These are phyloP conservation scores for Colletotrichum musae DNA, from an alignment of 2,329 filamentous ascomycete species.

Conservation along the genomic window DNA sequence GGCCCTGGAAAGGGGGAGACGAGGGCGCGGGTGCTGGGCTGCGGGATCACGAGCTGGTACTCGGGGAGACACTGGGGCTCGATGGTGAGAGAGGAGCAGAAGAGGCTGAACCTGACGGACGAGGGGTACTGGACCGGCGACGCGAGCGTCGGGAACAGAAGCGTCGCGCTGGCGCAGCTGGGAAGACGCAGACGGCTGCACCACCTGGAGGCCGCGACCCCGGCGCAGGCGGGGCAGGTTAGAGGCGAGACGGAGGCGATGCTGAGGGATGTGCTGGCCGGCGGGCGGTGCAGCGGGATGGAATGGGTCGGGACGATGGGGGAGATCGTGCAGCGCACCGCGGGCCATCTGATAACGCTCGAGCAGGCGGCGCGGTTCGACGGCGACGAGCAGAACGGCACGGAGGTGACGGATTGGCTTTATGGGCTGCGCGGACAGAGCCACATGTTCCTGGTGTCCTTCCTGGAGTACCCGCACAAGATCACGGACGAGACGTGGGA, in stretches of 20 bases:
- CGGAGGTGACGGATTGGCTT: constrained; percentile 49
- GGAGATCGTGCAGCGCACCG: constrained; percentile 58
- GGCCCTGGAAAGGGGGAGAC: constrained; percentile 58
- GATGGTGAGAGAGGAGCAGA: constrained; percentile 51
- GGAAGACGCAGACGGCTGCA: constrained; percentile 55
- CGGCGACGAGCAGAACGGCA: constrained; percentile 42
- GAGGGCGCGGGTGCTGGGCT: constrained; percentile 56
- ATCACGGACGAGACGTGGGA: constrained; percentile 48
- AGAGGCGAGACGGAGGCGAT: constrained; percentile 49
- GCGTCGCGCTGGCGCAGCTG: constrained; percentile 50
- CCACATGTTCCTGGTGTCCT: constrained; percentile 61
- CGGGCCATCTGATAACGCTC: constrained; percentile 51
- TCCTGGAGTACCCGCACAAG: constrained; percentile 58
- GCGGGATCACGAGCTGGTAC: constrained; percentile 63
- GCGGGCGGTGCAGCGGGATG: constrained; percentile 54
- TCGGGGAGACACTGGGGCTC: constrained; percentile 49
- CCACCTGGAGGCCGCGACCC: constrained; percentile 50
- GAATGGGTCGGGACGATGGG: constrained; percentile 59
- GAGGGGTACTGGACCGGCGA: constrained; percentile 56
- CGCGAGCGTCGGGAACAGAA: constrained; percentile 44
- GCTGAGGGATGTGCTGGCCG: constrained; percentile 43
- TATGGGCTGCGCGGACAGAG: constrained; percentile 52
- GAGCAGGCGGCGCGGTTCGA: constrained; percentile 46
- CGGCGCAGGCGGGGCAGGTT: constrained; percentile 52
- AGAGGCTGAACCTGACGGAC: constrained; percentile 56